Base-by-base conservation (phyloP, 768 basidiomycete genomes). In the Auriscalpium vulgare region DNA sequence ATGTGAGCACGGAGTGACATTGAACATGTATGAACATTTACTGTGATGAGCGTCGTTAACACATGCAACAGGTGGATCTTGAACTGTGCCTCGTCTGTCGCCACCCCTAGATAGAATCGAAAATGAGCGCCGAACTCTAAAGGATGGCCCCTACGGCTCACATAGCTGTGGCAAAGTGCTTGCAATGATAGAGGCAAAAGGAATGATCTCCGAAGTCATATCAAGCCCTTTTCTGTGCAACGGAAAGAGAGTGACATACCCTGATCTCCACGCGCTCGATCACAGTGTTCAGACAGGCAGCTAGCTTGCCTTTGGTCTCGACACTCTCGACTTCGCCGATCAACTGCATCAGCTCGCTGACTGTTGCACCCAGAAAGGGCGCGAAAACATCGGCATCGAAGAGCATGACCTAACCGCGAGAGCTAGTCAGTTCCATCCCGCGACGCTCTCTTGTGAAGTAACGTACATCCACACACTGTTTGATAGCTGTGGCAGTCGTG, bases 391-490 rank as follows among this genome's bases (percentile, higher is more conserved):
- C 67, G 13, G 78, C 66, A 45, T 88, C 75, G 63, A 94, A 91
- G 37, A 75, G 74, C 59, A 84, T 55, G 14, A 81, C 82, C 91
- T 92, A 48, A 51, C 23, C 46, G 21, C 21, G 38, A 23, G 35
- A 23, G 23, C n/a, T 11, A 17, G 40, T 29, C 47, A 54, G 47
- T 19, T 19, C 13, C 43, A 35, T 19, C 3, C 21, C 21, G 5
- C 36, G 11, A 45, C 43, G 1, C 47, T 43, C 55, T 44, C 55
- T 34, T 51, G 57, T 47, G 45, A 37, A 59, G 48, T 35, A 40
- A 72, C 90, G 61, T 71, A 95, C 94, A 67, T 95, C 88, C 21
- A 93, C 79, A 63, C 91, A 91, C 66, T 93, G 87, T 40, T 82
- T 78, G 34, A 97, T 66, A 11, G 92, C 85, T 21, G 81, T 75